Percentiles rank a stretch among this genome's conserved stretches.
Evolutionary conservation across 495 filamentous ascomycete species (phyloP).

Genomic region (Physcia stellaris): DNA sequence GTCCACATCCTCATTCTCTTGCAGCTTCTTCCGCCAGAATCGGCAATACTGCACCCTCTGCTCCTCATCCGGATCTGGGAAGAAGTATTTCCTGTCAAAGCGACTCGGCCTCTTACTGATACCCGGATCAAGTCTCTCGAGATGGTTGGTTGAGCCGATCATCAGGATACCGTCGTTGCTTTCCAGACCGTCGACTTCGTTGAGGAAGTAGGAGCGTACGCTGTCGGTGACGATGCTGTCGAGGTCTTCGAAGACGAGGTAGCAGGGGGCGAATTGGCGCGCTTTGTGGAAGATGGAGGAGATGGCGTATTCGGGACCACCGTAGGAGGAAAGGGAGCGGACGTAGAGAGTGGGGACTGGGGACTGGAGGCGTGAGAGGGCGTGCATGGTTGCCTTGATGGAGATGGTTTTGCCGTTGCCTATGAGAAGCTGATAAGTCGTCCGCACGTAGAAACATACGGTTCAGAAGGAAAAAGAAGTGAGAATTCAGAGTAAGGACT

Average conservation of each 20-base stretch:
- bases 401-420: slow-evolving; percentile 58
- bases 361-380: slow-evolving; percentile 24
- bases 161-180: slow-evolving; percentile 55
- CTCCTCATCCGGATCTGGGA: slow-evolving; percentile 35
- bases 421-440: slow-evolving; percentile 9
- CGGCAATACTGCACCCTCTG: slow-evolving; percentile 42
- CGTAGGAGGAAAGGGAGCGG: slow-evolving; percentile 19
- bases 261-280: slow-evolving; percentile 25
- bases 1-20: slow-evolving; percentile 34
- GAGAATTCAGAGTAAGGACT: not conserved
- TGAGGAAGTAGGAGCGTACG: slow-evolving; percentile 52
- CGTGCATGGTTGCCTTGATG: slow-evolving; percentile 55
- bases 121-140: slow-evolving; percentile 44
- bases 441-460: not conserved
- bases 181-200: slow-evolving; percentile 56
- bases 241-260: slow-evolving; percentile 52
- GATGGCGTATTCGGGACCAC: slow-evolving; percentile 29
- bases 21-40: slow-evolving; percentile 44
- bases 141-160: slow-evolving; percentile 49
- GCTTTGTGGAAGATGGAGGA: slow-evolving; percentile 37
- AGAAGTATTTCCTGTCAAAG: slow-evolving; percentile 53
- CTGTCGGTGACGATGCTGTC: slow-evolving; percentile 41
- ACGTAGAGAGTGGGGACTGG: slow-evolving; percentile 42
- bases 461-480: not conserved
- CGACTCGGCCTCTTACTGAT: slow-evolving; percentile 49